Base-by-base conservation (phyloP, 371 early-diverging fungal species). In the Lichtheimia corymbifera region DNA sequence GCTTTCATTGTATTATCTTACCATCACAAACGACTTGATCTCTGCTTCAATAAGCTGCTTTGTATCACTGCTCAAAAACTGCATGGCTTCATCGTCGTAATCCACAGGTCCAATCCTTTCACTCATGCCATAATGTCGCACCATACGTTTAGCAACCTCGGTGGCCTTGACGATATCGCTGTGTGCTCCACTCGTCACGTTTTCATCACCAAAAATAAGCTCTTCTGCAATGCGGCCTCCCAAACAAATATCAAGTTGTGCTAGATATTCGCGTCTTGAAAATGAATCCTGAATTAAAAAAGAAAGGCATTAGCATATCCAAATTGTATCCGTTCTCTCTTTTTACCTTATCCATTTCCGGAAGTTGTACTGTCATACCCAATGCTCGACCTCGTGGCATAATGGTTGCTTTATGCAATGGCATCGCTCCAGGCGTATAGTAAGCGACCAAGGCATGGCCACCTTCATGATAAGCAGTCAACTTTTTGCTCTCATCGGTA, bases 401-500 rank as follows among this genome's bases (percentile, higher is more conserved):
- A 52, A 97, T 92, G 5, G 97, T 96, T 12, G 95, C 97, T 71
- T 97, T 97, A 80, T 96, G 95, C 56, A 97, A 68, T 22, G 96
- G 94, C 83, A 90, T 84, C 15, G 98, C 94, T 1, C 94, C 95
- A 15, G 85, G 84, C 20, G 96, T 96, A 77, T 89, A 93, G 64
- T 93, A 82, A 6, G 97, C 97, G 1, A 93, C 93, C 45, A 97
- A 76, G 0, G 98, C 91, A 72, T 97, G 98, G 1, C 98, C 98
- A 42, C 95, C 96, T 73, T 97, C 98, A 67, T 97, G 98, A 68
- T 95, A 97, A 4, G 98, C 97, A 1, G 97, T 96, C 40, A 92
- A 68, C 44, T 82, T 80, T 66, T 91, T 92, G 68, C 82, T 85
- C 56, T 93, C 89, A 27, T 90, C 91, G 0, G 93, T 91, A 50